Conservation (phyloP, 2,329 filamentous ascomycete genomes). For the Diaporthe sp. region DNA sequence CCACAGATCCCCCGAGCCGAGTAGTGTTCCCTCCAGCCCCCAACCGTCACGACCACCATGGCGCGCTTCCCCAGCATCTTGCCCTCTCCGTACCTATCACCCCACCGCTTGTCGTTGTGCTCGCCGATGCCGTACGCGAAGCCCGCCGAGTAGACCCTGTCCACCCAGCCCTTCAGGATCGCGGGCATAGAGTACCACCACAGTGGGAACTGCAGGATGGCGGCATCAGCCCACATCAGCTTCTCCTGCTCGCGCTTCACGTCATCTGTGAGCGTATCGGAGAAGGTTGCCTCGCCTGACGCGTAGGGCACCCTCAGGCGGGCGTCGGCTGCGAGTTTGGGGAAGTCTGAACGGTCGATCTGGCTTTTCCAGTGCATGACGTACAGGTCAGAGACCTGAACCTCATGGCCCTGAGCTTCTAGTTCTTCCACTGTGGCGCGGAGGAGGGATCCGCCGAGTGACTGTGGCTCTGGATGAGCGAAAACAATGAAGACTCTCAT, state of each 20-base stretch:
- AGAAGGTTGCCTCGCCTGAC: not conserved
- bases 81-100: not conserved
- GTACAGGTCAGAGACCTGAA: constrained; percentile 4
- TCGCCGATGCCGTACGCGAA: not conserved
- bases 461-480: constrained; percentile 9
- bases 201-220: constrained; percentile 1
- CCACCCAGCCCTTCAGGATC: constrained; percentile 5
- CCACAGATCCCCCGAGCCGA: not conserved
- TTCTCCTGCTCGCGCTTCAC: constrained; percentile 5
- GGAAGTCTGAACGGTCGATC: constrained; percentile 3
- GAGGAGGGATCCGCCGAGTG: not conserved
- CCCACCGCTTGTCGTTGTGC: not conserved
- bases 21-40: constrained; percentile 7
- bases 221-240: not conserved
- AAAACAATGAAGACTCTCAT: constrained; percentile 18
- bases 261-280: not conserved
- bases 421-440: not conserved
- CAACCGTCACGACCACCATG: not conserved
- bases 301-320: not conserved
- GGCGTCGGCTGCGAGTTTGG: not conserved
- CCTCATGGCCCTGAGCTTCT: not conserved
- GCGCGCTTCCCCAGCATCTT: constrained; percentile 4
- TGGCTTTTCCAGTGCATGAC: constrained; percentile 7
- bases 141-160: constrained; percentile 6
- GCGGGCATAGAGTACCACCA: constrained; percentile 19